Percentiles rank a stretch among this genome's conserved stretches.
Evolutionary conservation across 2,329 filamentous ascomycete genomes (phyloP).

Genomic region (Graphilbum fragrans): DNA sequence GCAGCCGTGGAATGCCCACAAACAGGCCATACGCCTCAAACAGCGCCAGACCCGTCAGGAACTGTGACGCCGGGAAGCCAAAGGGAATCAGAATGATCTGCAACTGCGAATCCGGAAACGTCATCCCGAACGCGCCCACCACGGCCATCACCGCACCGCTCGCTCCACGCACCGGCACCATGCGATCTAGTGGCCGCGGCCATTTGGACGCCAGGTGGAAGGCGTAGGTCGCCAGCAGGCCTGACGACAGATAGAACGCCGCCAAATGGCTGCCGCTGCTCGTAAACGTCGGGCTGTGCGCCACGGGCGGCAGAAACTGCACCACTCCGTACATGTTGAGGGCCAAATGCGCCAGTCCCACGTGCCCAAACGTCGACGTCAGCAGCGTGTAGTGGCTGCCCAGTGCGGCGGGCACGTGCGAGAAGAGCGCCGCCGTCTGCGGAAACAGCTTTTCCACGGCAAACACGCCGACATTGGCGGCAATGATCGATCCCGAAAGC

Average conservation of each 20-base stretch:
- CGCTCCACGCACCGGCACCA: slow-evolving; percentile 12
- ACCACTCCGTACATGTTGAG: slow-evolving; percentile 17
- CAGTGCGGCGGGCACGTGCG: slow-evolving; percentile 8
- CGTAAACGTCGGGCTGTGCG: slow-evolving; percentile 9
- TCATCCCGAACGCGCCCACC: slow-evolving; percentile 12
- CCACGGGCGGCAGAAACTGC: slow-evolving; percentile 14
- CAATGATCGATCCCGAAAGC: slow-evolving; percentile 8
- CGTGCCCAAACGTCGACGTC: slow-evolving; percentile 18
- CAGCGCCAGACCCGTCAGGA: slow-evolving; percentile 6
- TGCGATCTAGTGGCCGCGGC: slow-evolving; percentile 8
- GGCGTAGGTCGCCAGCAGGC: slow-evolving; percentile 11
- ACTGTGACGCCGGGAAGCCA: slow-evolving; percentile 10
- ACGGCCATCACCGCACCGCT: slow-evolving; percentile 14
- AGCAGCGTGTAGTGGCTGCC: slow-evolving; percentile 14
- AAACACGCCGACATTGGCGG: slow-evolving; percentile 10
- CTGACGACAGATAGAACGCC: slow-evolving; percentile 15
- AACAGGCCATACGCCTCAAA: slow-evolving; percentile 15
- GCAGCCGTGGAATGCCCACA: slow-evolving; percentile 10
- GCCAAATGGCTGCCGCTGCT: slow-evolving; percentile 13
- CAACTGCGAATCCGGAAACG: slow-evolving; percentile 9
- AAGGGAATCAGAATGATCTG: slow-evolving; percentile 11
- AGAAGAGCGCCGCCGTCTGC: slow-evolving; percentile 5
- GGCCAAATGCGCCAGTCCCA: slow-evolving; percentile 13
- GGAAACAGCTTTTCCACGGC: slow-evolving; percentile 9
- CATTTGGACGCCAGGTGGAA: slow-evolving; percentile 11